Evolutionary conservation across 768 basidiomycete species (phyloP).

Genomic region (Crucibulum laeve): DNA sequence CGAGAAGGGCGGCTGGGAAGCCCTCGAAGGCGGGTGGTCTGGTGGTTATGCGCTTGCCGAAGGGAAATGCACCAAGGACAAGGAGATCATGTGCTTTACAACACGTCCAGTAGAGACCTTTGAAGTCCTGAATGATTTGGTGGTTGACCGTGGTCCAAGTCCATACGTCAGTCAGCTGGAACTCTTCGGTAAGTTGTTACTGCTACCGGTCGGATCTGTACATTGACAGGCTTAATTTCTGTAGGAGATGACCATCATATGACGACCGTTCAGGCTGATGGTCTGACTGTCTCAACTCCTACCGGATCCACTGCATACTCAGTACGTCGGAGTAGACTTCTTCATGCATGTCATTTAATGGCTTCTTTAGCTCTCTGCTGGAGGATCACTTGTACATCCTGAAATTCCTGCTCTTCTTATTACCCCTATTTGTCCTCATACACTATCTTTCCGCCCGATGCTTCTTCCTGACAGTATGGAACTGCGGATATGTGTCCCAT

Average conservation of each 20-base stretch:
- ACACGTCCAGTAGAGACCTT: constrained; percentile 95
- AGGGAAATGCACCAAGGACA: constrained; percentile 67
- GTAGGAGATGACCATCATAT: constrained; percentile 97
- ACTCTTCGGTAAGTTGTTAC: constrained; percentile 79
- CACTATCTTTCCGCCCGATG: constrained; percentile 98
- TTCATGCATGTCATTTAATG: constrained; percentile 8
- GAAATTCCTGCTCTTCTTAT: constrained; percentile 96
- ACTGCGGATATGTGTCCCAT: constrained; percentile 96
- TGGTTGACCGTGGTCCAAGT: constrained; percentile 96
- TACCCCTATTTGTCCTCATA: constrained; percentile 97
- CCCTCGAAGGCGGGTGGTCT: constrained; percentile 77
- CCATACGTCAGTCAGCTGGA: constrained; percentile 96
- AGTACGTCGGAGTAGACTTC: constrained; percentile 37
- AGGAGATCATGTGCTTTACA: constrained; percentile 97
- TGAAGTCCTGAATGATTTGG: constrained; percentile 93
- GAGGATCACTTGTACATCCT: constrained; percentile 95
- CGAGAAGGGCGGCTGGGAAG: constrained; percentile 92
- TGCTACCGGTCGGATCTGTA: not conserved
- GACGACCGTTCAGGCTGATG: constrained; percentile 98
- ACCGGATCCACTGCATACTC: constrained; percentile 99
- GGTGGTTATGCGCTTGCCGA: constrained; percentile 37
- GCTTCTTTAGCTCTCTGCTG: constrained; percentile 72
- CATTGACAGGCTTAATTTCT: constrained; percentile 8
- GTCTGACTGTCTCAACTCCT: constrained; percentile 91
- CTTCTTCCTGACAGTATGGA: constrained; percentile 98